A percentile compares a stretch with the other conserved stretches of the same genome.
Evolutionary conservation across 164 flowering plant species (phyloP).

Genomic region (Hamamelis virginiana): DNA sequence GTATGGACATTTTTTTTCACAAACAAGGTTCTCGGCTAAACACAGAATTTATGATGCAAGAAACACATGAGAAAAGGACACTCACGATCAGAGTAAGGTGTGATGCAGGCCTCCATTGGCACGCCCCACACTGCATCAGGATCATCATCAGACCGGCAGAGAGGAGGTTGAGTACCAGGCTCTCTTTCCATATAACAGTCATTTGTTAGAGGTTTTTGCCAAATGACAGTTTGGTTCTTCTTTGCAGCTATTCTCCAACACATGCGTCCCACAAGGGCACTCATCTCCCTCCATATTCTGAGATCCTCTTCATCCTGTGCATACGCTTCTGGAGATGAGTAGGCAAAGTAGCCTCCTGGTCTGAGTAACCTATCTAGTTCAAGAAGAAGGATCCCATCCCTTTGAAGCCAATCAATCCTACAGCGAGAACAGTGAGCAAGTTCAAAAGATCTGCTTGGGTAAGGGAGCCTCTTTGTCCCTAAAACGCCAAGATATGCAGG

Average conservation of each 20-base stretch:
- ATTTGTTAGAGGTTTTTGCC: slow-evolving; percentile 49
- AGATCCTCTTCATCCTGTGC: slow-evolving; percentile 56
- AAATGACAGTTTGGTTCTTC: slow-evolving; percentile 46
- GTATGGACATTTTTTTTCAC: too few species aligned
- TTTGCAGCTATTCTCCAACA: slow-evolving; percentile 52
- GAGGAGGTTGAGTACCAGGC: slow-evolving; percentile 45
- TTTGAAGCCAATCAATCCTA: slow-evolving; percentile 54
- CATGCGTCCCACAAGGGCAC: slow-evolving; percentile 50
- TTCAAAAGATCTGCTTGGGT: slow-evolving; percentile 56
- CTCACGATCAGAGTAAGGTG: slow-evolving; percentile 48
- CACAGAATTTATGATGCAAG: neutral
- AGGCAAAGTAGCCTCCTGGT: slow-evolving; percentile 55
- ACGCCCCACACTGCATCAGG: slow-evolving; percentile 46
- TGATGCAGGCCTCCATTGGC: slow-evolving; percentile 46
- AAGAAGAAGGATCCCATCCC: slow-evolving; percentile 51
- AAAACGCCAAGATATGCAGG: slow-evolving; percentile 59
- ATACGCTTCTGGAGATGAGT: slow-evolving; percentile 57
- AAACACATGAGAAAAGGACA: neutral
- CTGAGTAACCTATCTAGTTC: slow-evolving; percentile 51
- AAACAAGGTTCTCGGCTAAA: neutral
- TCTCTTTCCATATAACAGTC: slow-evolving; percentile 43
- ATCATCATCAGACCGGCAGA: slow-evolving; percentile 45
- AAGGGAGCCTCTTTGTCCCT: slow-evolving; percentile 52
- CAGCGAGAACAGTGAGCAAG: slow-evolving; percentile 56
- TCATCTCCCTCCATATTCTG: slow-evolving; percentile 51